Percentiles rank a stretch among this genome's conserved stretches.
These are phyloP conservation scores for Lithospermum erythrorhizon DNA, from an alignment of 257 asterid genomes.

Conservation along the genomic window DNA sequence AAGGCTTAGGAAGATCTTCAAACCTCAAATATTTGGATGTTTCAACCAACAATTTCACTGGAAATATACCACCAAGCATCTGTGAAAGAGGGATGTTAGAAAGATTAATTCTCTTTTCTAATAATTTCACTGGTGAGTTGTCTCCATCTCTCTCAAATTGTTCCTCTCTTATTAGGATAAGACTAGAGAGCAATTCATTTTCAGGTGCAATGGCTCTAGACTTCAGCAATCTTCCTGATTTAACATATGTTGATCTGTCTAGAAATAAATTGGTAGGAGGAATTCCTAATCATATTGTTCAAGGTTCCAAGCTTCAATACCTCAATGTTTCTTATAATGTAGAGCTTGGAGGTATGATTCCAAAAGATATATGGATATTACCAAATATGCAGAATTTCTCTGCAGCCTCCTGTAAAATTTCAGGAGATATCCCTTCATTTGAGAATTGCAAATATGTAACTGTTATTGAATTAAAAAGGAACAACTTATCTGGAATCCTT, in stretches of 20 bases:
- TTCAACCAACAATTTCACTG: conserved; percentile 67
- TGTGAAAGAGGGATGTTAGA: conserved; percentile 51
- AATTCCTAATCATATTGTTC: conserved; percentile 34
- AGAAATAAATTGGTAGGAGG: conserved; percentile 65
- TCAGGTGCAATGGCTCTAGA: conserved; percentile 64
- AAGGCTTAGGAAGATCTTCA: conserved; percentile 52
- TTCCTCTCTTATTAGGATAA: conserved; percentile 70
- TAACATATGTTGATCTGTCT: conserved; percentile 50
- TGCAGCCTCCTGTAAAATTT: conserved; percentile 53
- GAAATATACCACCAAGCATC: conserved; percentile 52
- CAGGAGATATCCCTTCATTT: conserved; percentile 59
- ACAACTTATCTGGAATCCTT: conserved; percentile 51
- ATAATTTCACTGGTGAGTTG: conserved; percentile 62
- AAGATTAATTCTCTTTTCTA: conserved; percentile 66
- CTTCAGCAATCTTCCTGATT: conserved; percentile 31
- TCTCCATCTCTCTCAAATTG: conserved; percentile 71
- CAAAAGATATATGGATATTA: conserved; percentile 46
- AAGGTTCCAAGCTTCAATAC: conserved; percentile 44
- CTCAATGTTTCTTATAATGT: conserved; percentile 69
- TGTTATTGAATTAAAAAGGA: conserved; percentile 61
- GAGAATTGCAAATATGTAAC: conserved; percentile 36
- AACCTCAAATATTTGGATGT: conserved; percentile 62
- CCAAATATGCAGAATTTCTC: conserved; percentile 58
- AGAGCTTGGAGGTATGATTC: conserved; percentile 56
- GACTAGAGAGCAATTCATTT: conserved; percentile 65